phyloP scores from a whole-genome alignment of 495 filamentous ascomycete species.

The Tuber aestivum region DNA sequence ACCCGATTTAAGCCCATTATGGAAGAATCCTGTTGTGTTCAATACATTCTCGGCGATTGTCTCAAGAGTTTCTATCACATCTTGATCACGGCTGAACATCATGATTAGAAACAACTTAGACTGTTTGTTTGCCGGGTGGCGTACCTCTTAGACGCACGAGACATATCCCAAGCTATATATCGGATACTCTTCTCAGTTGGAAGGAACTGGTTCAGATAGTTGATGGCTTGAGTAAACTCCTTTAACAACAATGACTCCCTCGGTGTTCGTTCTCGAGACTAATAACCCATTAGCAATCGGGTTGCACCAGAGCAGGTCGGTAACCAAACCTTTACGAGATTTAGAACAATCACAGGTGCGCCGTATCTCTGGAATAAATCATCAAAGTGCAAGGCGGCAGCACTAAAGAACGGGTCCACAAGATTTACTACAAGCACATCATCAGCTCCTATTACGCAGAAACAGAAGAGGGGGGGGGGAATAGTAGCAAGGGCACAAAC shows the following conservation, averaged over 20 bases:
- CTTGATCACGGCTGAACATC: conserved; percentile 66
- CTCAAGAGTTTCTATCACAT: conserved; percentile 90
- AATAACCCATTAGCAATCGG: conserved; percentile 8
- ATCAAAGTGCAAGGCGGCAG: conserved; percentile 95
- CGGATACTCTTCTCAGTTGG: conserved; percentile 77
- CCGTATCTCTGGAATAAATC: conserved; percentile 93
- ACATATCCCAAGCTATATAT: conserved; percentile 97
- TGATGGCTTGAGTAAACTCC: conserved; percentile 81
- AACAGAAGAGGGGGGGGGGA: not conserved
- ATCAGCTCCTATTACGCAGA: conserved; percentile 9
- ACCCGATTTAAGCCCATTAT: conserved; percentile 58
- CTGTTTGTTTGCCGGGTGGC: not conserved
- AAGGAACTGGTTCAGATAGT: conserved; percentile 92
- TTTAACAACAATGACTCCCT: conserved; percentile 83
- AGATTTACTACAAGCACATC: conserved; percentile 58
- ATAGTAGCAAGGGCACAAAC: conserved; percentile 20
- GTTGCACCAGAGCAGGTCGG: not conserved
- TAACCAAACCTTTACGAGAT: conserved; percentile 66
- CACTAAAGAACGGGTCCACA: conserved; percentile 89
- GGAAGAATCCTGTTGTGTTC: conserved; percentile 83
- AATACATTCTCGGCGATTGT: conserved; percentile 80
- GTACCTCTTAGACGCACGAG: conserved; percentile 74
- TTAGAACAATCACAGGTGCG: conserved; percentile 82
- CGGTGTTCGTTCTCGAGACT: conserved; percentile 74
- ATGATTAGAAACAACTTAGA: not conserved